Evolutionary conservation across 78 protist genomes (phyloP), one percentile per base, ranked within the genome.

Genomic region (Cavenderia fasciculata): DNA sequence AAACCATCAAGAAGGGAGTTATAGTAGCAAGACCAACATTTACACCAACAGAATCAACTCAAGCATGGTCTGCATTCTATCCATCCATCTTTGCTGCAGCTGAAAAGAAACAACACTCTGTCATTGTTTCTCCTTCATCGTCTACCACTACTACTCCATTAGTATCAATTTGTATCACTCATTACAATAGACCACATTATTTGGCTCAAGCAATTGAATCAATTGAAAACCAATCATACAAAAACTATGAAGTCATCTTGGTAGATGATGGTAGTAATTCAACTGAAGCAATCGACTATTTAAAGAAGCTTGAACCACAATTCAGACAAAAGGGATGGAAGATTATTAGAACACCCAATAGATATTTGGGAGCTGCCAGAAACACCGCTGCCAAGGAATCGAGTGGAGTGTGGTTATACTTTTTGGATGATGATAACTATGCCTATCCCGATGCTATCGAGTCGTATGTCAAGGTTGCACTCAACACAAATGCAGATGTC

Each of bases 281-380:
- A 41, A 41, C 52, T 10, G 78, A 82, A 7, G 61, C 90, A 0
- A 12, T 82, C 29, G 52, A 68, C 12, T 82, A 82, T 44, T 29
- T 82, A 1, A n/a, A 68, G 19, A 21, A 27, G 11, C 27, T 82
- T 25, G 63, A 65, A 11, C 8, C 34, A 10, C 11, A 40, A 12
- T 82, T 82, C 49, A 82, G 54, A 6, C 3, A 52, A 43, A 29
- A 27, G 16, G 21, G 18, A 2, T 68, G 76, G 76, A 65, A 68
- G 51, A 23, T 82, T 12, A 82, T 82, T 2, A 51, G 34, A 44
- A 82, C 90, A 21, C 21, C 74, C n/a, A 82, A 82, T 68, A 68
- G 75, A 31, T 82, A 82, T 57, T 54, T 82, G n/a, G 90, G 90
- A 56, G 90, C 90, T 21, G 90, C 90, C n/a, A 59, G 90, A 51